Evolutionary conservation across 805 yeast species (phyloP), one percentile per base, ranked within the genome.

Genomic region (Debaryomyces maramus): DNA sequence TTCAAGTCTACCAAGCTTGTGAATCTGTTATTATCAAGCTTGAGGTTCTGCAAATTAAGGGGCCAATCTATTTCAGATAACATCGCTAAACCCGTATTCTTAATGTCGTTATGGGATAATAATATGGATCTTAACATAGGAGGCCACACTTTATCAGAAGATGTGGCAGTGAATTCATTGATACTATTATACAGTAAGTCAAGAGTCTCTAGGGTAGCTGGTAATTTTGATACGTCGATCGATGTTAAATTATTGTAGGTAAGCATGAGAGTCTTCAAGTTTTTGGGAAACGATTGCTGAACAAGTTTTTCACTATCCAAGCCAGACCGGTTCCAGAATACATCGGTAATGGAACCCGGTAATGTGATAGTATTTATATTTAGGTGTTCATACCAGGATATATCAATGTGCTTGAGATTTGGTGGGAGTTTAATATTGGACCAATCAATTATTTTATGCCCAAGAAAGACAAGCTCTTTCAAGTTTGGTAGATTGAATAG

Each of bases 371-470:
- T 53, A 11, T 42, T 31, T n/a, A 61, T 46, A 32, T 60, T 52
- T 3, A 58, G 50, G 6, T 31, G 40, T 2, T 52, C 45, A 20
- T 52, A 52, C 73, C 73, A 67, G 8, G 72, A 67, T n/a, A 59
- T 35, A 40, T 67, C 72, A 26, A 67, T 42, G 32, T 59, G 59
- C 9, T 34, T 40, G 23, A 66, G 45, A 18, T 37, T 47, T 1
- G 41, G 39, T 0, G 72, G 72, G n/a, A 66, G 50, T 3, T 14
- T 18, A 9, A 57, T 48, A 3, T 37, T 40, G 0, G 57, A 38
- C 72, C 72, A 67, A 33, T 58, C 43, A 5, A 42, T 35, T 3
- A 63, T 50, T 5, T 51, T 52, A 40, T 66, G 72, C 5, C 66
- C 70, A 38, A 67, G 51, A 13, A 65, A 48, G 3, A 64, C 59